Percentiles rank a stretch among this genome's conserved stretches.
phyloP scores from a whole-genome alignment of 2,329 filamentous ascomycete species.

The Lojkania enalia region DNA sequence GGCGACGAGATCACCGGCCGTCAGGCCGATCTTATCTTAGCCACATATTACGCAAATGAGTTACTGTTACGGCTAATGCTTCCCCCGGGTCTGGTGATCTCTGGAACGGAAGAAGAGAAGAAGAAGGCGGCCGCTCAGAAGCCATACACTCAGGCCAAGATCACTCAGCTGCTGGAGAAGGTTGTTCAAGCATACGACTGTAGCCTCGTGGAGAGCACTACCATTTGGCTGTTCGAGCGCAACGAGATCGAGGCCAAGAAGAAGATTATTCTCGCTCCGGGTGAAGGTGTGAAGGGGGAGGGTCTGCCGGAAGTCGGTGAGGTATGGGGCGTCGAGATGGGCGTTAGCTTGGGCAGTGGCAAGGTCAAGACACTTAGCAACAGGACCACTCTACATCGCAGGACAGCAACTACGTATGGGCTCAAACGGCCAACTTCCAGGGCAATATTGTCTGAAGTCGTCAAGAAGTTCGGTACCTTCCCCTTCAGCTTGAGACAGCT shows the following conservation, averaged over 20 bases:
- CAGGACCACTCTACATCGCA: conserved; percentile 87
- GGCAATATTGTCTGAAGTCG: conserved; percentile 88
- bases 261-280: conserved; percentile 92
- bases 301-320: conserved; percentile 86
- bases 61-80: conserved; percentile 87
- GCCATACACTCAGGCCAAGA: conserved; percentile 81
- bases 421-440: conserved; percentile 93
- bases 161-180: conserved; percentile 87
- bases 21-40: conserved; percentile 83
- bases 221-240: conserved; percentile 92
- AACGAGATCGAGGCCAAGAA: conserved; percentile 98
- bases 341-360: conserved; percentile 84
- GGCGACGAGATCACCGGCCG: conserved; percentile 70
- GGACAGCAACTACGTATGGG: conserved; percentile 87
- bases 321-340: conserved; percentile 97
- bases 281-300: conserved; percentile 87
- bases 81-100: conserved; percentile 81
- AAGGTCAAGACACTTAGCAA: conserved; percentile 93
- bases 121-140: conserved; percentile 82
- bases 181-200: conserved; percentile 87
- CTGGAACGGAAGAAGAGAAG: conserved; percentile 91
- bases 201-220: conserved; percentile 96
- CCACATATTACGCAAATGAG: conserved; percentile 95
- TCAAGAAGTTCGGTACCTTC: conserved; percentile 97
- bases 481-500: conserved; percentile 97